Evolutionary conservation across 2,329 filamentous ascomycete species (phyloP), one percentile per base, ranked within the genome.

Genomic region (Tothia fuscella): DNA sequence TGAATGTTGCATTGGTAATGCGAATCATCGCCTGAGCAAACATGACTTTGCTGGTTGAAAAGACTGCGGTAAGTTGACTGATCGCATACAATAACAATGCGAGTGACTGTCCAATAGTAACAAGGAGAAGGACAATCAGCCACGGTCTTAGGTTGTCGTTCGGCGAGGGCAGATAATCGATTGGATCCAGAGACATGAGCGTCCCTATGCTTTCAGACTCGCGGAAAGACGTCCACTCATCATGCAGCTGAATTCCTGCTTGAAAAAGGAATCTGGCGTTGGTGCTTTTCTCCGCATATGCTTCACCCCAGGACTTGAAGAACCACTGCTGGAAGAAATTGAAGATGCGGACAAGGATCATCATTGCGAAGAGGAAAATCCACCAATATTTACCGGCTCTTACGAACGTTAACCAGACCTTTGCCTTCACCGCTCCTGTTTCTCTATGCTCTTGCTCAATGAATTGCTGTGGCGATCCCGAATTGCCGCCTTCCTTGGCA

Each of bases 261-360:
- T 38, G 35, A 10, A 24, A 24, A 25, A 43, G 20, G 17, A 30
- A 22, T 26, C 25, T 38, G 20, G 38, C 28, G 28, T 16, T 34
- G 9, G 13, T 6, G 5, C 21, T 9, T 46, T 42, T 24, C 17
- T 54, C 47, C 28, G 66, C 64, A 56, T 88, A 89, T 6, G 77
- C 76, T 55, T 93, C 83, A 22, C 83, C 84, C 86, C 86, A 94
- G 24, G 80, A 72, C 56, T 94, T 93, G 42, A 94, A 68, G 33
- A 91, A 88, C 72, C 85, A 89, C 2, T 75, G 78, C 52, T 85
- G 74, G 1, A 70, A 70, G 28, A 93, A 66, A 26, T 78, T 72
- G 14, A 74, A 62, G 13, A 78, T 53, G 4, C 87, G 77, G 50
- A 77, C 84, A 0, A 78, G 30, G 5, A 71, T 58, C 45, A 87